Base-by-base conservation (phyloP, 1,284 basidiomycete species). In the Ganoderma sinense region DNA sequence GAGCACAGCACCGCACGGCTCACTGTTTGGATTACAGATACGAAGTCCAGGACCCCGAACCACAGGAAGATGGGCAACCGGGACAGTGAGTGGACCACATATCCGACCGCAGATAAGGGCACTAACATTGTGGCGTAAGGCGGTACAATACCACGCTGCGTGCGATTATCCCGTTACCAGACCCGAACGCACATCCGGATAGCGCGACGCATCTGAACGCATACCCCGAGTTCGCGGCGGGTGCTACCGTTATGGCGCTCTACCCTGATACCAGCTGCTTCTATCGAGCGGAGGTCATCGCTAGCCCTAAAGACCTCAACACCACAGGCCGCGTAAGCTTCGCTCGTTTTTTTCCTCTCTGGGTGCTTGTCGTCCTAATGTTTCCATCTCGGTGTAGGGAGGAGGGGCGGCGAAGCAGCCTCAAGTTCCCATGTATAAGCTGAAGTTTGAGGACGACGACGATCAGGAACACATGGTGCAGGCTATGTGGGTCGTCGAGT, bases 251-350 rank as follows among this genome's bases (percentile, higher is more conserved):
- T 7, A 88, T 95, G 87, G 93, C 92, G 1, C 82, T 95, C 16
- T 95, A 94, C 79, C 94, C 93, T 0, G 94, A 95, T 76, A 95
- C 93, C 0, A 94, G 93, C 74, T 94, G 92, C 77, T 95, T 95
- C 81, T 95, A 95, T 75, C 90, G 91, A 23, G 94, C 94, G 7
- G 91, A 94, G 76, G 93, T 94, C 4, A 85, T 94, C 59, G 84
- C 88, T 18, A 86, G 88, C 10, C 92, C 92, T 8, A 87, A 83
- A 74, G 89, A 91, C 64, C 80, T 87, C 67, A 85, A 84, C 62
- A 20, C 16, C 53, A 82, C 84, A 1, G 82, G 82, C 69, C 83
- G 88, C 64, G 90, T 91, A 73, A 56, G 45, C 43, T n/a, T 6
- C 59, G 20, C 14, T 23, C 16, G 14, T 53, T 16, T 7, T 13